Percentiles rank a stretch among this genome's conserved stretches.
Conservation (phyloP, 1,284 basidiomycete species). For the Ganoderma lingzhi region DNA sequence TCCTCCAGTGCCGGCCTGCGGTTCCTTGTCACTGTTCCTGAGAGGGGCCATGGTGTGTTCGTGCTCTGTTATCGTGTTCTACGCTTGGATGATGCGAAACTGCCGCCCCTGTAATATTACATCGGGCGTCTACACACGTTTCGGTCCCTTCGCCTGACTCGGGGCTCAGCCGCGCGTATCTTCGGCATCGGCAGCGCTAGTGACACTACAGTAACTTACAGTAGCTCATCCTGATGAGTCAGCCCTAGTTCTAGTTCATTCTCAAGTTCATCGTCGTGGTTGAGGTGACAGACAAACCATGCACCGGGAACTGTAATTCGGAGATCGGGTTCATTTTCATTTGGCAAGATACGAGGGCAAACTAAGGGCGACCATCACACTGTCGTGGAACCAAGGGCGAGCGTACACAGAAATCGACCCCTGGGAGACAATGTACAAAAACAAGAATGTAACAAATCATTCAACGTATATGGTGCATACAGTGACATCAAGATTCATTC, state of each 20-base stretch:
- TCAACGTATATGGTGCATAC: not conserved
- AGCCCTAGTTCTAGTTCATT: not conserved
- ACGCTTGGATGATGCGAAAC: not conserved
- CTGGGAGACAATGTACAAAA: not conserved
- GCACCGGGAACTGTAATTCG: not conserved
- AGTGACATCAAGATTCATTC: not conserved
- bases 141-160: conserved; percentile 3
- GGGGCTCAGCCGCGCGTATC: not conserved
- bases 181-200: not conserved
- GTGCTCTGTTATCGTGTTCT: not conserved
- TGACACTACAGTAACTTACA: no score
- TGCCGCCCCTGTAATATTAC: not conserved
- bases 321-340: not conserved
- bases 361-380: not conserved
- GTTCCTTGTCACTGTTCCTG: conserved; percentile 30
- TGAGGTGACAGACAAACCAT: not conserved
- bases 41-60: conserved; percentile 28
- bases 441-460: not conserved
- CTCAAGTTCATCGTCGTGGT: not conserved
- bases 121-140: not conserved
- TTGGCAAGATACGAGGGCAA: not conserved
- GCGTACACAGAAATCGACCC: not conserved
- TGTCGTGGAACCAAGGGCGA: not conserved
- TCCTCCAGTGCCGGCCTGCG: conserved; percentile 3
- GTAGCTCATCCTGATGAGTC: not conserved